Evolutionary conservation across 1,139 yeast genomes (phyloP), one percentile per base, ranked within the genome.

Genomic region (Sugiyamaella paludigena): DNA sequence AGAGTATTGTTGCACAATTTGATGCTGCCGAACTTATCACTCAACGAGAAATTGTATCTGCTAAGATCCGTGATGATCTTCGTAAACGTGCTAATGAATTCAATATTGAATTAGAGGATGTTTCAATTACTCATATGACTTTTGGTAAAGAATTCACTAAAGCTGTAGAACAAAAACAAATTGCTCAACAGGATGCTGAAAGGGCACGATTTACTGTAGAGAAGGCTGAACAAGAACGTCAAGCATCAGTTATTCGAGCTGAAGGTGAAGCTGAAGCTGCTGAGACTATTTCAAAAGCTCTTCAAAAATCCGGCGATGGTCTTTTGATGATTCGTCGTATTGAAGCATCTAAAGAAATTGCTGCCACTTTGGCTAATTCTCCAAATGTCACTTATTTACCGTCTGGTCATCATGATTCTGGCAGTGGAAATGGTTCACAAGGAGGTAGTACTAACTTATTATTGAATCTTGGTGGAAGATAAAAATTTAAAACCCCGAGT

Each of bases 181-280:
- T 94, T 71, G 98, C 98, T 30, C 98, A 92, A 74, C 98, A 94
- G 72, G 98, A 94, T 66, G 98, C 99, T 24, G 98, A 94, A 73
- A 81, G 98, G 61, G 97, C 98, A 51, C 85, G 87, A 64, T 94
- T 81, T 68, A 77, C 89, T 54, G 99, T 94, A 46, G 97, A 91
- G 66, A 87, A 85, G 69, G 98, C 98, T 4, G 98, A 92, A 70
- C 99, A 94, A 71, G 98, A 92, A 70, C 82, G 95, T 68, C 91
- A 84, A 68, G 98, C 98, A 4, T 77, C 87, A 49, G 89, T 94
- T 61, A 92, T 92, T 58, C 81, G 98, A 61, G 99, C 99, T 26
- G 98, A 94, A 71, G 99, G 98, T 71, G 99, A 94, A 72, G 98
- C 98, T 38, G 98, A 94, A 70, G 88, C 96, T 50, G 99, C 98